Base-by-base conservation (phyloP, 2,329 filamentous ascomycete species). In the Tolypocladium tropicale region DNA sequence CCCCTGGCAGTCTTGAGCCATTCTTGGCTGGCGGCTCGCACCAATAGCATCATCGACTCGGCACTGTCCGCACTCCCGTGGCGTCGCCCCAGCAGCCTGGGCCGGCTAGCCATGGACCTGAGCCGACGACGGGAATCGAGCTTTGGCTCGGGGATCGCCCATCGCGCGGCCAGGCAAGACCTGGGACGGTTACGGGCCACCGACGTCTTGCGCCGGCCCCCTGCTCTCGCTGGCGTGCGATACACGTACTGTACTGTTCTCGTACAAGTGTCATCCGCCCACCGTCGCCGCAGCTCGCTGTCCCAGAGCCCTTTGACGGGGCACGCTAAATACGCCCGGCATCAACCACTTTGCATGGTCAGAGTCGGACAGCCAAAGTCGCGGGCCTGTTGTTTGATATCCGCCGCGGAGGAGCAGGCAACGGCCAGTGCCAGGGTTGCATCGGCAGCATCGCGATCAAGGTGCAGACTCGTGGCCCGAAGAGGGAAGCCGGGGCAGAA, bases 121-220 rank as follows among this genome's bases (percentile, higher is more conserved):
- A 60, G 51, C 56, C 55, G 56, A 59, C 61, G 57, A 57, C 57
- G 62, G 55, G 58, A 64, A 69, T 68, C 67, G 66, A 62, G 57
- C 39, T 67, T 66, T 65, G 62, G 66, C 64, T 60, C 59, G 61
- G 56, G 60, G 58, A 69, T 68, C 66, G 53, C 41, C 16, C 18
- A 28, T 28, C 32, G 5, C 25, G 46, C 46, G 9, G 23, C 46
- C 14, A 16, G 11, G 6, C 46, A 28, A 25, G 46, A 16, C 46
- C 6, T 48, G 9, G 6, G n/a, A 18, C 11, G 46, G 46, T 18
- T 25, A 49, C 25, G 43, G 39, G 25, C 43, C 14, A 37, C 43
- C 21, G n/a, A n/a, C 16, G 18, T 32, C 46, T n/a, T 18, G 46
- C 28, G 5, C 46, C 46, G 46, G 46, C 7, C 28, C 46, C 46